Base-by-base conservation (phyloP, 2,329 filamentous ascomycete species). In the Cladophialophora bantiana region DNA sequence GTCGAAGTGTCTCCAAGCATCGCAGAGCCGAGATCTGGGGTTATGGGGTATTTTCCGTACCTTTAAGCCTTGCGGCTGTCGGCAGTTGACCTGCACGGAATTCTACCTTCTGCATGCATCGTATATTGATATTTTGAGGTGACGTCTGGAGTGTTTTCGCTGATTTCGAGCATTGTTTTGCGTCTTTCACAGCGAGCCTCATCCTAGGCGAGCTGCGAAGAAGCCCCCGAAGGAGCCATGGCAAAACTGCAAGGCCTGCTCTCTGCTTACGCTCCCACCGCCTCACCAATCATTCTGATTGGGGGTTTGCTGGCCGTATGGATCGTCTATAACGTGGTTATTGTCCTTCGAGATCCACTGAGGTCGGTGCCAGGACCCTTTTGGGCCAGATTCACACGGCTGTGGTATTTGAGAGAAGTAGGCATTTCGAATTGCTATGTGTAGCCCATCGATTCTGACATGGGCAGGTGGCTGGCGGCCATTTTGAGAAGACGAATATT, bases 301-400 rank as follows among this genome's bases (percentile, higher is more conserved):
- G 53, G 52, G 10, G 32, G 32, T 12, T 42, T 66, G 9, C 31
- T 66, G 40, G 48, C 54, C 34, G 2, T 56, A 7, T 65, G 62
- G 62, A 18, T 66, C 3, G 7, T 76, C 35, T 66, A 70, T n/a
- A 68, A 64, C 45, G 67, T 71, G 36, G 55, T 75, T 48, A 53
- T 63, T 7, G 76, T 75, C 12, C 36, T 68, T 42, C 38, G 54
- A 26, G 66, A 68, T 32, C 81, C 80, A 4, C 73, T 81, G 5
- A 74, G 75, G 36, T 68, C 71, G 9, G 73, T 84, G 32, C 82
- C 83, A 0, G 83, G 83, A 0, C 83, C 83, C 0, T 79, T 82
- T 42, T 73, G 75, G 48, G 76, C 83, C 13, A 75, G 82, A 3
- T 79, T 83, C 64, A 82, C 80, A 4, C 74, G 78, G 1, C 71